phyloP scores from a whole-genome alignment of 2,329 filamentous ascomycete species.

The Magnaporthiopsis incrustans region DNA sequence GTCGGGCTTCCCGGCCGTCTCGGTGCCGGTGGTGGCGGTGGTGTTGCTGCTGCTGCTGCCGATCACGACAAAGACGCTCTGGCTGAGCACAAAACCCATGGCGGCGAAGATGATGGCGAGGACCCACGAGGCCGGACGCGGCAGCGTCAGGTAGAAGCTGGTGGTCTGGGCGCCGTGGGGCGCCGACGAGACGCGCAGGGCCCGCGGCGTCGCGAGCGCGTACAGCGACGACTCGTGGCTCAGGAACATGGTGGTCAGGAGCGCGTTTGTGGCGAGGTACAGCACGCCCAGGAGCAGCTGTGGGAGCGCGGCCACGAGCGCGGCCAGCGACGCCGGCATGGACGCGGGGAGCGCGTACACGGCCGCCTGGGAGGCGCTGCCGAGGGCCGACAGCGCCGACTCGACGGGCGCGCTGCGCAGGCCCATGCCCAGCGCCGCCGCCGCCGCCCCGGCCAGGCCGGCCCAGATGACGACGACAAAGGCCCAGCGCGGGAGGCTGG shows the following conservation, averaged over 20 bases:
- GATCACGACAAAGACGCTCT: constrained; percentile 29
- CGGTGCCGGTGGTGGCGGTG: constrained; percentile 11
- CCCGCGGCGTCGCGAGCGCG: constrained; percentile 22
- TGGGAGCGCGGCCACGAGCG: constrained; percentile 36
- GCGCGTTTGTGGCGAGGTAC: constrained; percentile 38
- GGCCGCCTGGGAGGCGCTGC: constrained; percentile 25
- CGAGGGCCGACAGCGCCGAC: constrained; percentile 34
- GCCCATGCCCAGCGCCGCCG: constrained; percentile 28
- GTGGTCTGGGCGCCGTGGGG: constrained; percentile 36
- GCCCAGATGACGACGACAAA: constrained; percentile 31
- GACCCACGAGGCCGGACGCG: constrained; percentile 35
- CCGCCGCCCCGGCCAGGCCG: constrained; percentile 26
- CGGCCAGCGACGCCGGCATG: constrained; percentile 19
- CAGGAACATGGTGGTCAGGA: constrained; percentile 39
- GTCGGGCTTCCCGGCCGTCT: constrained; percentile 11
- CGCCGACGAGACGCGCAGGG: constrained; percentile 36
- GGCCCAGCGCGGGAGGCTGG: constrained; percentile 34
- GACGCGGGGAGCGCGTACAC: constrained; percentile 21
- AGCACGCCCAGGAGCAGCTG: constrained; percentile 39
- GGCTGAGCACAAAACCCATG: constrained; percentile 37
- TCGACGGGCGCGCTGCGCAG: constrained; percentile 16
- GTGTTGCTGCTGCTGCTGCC: constrained; percentile 10
- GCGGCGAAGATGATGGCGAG: constrained; percentile 35
- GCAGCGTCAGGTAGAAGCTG: constrained; percentile 42
- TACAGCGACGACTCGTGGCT: constrained; percentile 42